Conservation (phyloP, 1,284 basidiomycete species). For the Flammula alnicola region DNA sequence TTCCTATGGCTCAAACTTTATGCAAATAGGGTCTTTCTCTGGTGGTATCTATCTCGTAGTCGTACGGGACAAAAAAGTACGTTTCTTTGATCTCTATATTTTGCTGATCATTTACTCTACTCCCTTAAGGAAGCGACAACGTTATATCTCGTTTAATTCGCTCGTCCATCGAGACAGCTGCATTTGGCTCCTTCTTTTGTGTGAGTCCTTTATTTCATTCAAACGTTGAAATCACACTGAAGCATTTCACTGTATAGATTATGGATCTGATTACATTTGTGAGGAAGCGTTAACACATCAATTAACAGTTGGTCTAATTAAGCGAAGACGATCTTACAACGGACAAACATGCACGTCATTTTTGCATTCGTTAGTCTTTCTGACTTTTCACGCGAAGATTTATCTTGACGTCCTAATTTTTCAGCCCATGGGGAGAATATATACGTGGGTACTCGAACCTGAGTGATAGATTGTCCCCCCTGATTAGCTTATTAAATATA, state of each 20-base stretch:
- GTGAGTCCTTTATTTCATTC: conserved; percentile 18
- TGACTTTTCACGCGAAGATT: too few relatives aligned
- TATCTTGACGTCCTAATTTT: too few relatives aligned
- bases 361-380: conserved; percentile 29
- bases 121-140: conserved; percentile 29
- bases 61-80: conserved; percentile 28
- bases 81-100: conserved; percentile 4
- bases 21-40: conserved; percentile 22
- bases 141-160: conserved; percentile 31
- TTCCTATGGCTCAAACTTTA: neutral
- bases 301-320: neutral
- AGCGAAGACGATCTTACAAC: conserved; percentile 22
- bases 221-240: neutral
- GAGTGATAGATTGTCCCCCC: too few relatives aligned
- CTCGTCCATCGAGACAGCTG: conserved; percentile 34
- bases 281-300: neutral
- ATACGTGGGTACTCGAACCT: conserved; percentile 25
- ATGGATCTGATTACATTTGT: conserved; percentile 33
- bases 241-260: conserved; percentile 21
- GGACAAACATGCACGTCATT: conserved; percentile 30
- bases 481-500: neutral
- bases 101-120: conserved; percentile 12
- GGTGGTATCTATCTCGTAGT: conserved; percentile 27
- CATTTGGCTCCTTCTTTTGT: conserved; percentile 33
- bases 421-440: conserved; percentile 33